phyloP scores from a whole-genome alignment of 805 yeast genomes.

The Priceomyces fermenticarens region DNA sequence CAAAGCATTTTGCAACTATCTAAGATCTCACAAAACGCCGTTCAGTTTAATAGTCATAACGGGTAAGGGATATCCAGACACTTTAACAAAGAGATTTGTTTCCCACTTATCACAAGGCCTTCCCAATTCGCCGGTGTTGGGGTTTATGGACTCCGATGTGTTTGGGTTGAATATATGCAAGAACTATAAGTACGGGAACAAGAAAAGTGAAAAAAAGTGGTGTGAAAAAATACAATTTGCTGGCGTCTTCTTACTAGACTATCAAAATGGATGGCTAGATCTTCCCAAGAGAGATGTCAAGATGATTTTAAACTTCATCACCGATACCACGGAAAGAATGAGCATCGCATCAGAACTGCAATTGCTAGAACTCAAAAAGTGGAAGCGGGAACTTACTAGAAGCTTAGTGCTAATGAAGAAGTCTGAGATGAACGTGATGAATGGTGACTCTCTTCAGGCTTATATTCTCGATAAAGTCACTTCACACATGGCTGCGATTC shows the following conservation, averaged over 20 bases:
- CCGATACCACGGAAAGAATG: conserved; percentile 2
- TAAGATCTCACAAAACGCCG: conserved; percentile 5
- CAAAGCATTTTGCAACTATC: conserved; percentile 25
- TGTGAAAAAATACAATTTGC: conserved; percentile 19
- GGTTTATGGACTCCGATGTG: conserved; percentile 62
- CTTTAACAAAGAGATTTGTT: conserved; percentile 46
- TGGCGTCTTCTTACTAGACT: conserved; percentile 44
- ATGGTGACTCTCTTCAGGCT: conserved; percentile 2
- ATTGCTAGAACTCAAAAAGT: conserved; percentile 5
- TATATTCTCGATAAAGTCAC: conserved; percentile 8
- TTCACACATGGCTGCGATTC: not conserved
- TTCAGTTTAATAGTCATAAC: conserved; percentile 39
- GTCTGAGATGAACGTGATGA: conserved; percentile 53
- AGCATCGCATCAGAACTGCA: not conserved
- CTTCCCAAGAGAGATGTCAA: conserved; percentile 18
- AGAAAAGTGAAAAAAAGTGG: conserved; percentile 6
- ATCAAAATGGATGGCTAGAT: conserved; percentile 23
- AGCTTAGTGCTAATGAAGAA: conserved; percentile 49
- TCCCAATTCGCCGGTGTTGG: conserved; percentile 38
- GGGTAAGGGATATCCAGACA: conserved; percentile 69
- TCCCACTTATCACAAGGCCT: conserved; percentile 18
- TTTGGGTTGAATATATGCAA: conserved; percentile 55
- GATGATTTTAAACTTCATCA: conserved; percentile 15
- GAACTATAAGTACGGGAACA: conserved; percentile 27
- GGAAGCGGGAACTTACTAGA: conserved; percentile 50